Base-by-base conservation (phyloP, 345 rosid species). In the Pistacia vera region DNA sequence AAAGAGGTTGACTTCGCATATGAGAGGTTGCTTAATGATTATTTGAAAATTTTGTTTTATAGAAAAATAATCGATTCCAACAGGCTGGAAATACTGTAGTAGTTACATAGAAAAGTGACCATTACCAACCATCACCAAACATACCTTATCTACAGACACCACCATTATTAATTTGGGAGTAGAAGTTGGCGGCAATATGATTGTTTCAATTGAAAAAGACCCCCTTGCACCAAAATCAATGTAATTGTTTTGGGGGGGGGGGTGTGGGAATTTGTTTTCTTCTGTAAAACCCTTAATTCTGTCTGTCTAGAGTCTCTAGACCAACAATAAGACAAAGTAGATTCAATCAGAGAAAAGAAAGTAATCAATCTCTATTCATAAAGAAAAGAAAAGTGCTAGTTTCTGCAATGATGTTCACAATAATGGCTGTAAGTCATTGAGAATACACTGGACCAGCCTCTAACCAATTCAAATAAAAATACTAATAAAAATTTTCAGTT, bases 71-170 rank as follows among this genome's bases (percentile, higher is more conserved):
- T 20, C 69, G 57, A n/a, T 17, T 76, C 72, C 52, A 13, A 71
- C 79, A 83, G 81, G 58, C 77, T 75, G 81, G 78, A 76, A 54
- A 44, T 38, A n/a, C 8, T 70, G 76, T 65, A 5, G 48, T 12
- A 14, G 18, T 54, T 4, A 14, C 51, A 72, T 25, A 30, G 68
- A 65, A 71, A 51, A 64, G 54, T 49, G 63, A 22, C 41, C 65
- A 35, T 60, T 54, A 67, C 75, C 83, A 71, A 75, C 81, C 75
- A 64, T 55, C 8, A 72, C 74, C 81, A 80, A 77, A 71, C 77
- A 64, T 60, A 72, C 70, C 56, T 73, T 52, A 63, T 46, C 65
- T 30, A 70, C 64, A 62, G 63, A 69, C 46, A 41, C 60, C 60
- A 78, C 71, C 65, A 59, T 11, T 44, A 14, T 33, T 12, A 49